Base-by-base conservation (phyloP, 306 rosid species). In the Trifolium fragiferum region DNA sequence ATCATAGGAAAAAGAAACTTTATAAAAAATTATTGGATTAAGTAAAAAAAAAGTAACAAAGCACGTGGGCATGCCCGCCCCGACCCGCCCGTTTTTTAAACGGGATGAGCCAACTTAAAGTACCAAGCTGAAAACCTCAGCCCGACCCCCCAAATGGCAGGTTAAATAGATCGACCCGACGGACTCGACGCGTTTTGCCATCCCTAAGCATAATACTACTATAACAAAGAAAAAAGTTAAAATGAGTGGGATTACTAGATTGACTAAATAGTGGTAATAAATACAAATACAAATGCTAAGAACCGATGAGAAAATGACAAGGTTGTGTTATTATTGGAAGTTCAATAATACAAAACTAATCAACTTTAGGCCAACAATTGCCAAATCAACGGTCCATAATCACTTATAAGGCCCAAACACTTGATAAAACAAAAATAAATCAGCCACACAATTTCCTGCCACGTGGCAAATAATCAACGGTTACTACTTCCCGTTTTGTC, bases 381-480 rank as follows among this genome's bases (percentile, higher is more conserved):
- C 57, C 78, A 27, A 10, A 73, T 73, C 69, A 81, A 81, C 70
- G 61, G 80, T 70, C 55, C 75, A 23, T 2, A 15, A 16, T 44
- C 7, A 8, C 66, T 12, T 40, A 2, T 54, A 64, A 83, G 81
- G 71, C 74, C 40, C 53, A 68, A 84, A 82, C 91, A 78, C 23
- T 66, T 79, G 80, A 83, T 73, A 78, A 78, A 78, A 78, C 81
- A 78, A 89, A 87, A 88, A 19, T 18, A 1, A 15, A 82, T 69
- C 87, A 67, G 92, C 84, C 68, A 33, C 77, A 23, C 50, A 49
- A 3, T 5, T 1, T 10, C 0, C 0, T 0, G 79, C 77, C 98
- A 93, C 90, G 93, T 87, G 96, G 75, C 87, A 40, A 0, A 0
- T 0, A 0, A 30, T 86, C 76, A 81, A 69, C 78, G 83, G 92